A percentile compares a stretch with the other conserved stretches of the same genome.
Evolutionary conservation across 345 rosid species (phyloP).

Genomic region (Salix brachista): DNA sequence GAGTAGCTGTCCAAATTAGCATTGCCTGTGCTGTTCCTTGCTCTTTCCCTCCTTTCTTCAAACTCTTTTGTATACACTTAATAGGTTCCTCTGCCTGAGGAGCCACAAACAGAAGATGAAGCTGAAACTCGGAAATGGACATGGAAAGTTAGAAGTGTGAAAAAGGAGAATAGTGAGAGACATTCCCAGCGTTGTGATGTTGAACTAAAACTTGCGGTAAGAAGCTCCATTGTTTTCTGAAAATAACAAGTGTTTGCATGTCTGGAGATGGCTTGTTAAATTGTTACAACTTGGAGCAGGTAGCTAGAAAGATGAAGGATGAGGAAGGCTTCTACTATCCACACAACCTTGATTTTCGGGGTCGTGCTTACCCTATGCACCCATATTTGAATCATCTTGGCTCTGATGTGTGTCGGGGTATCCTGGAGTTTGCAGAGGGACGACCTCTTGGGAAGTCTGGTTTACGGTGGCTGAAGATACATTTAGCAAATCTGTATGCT

Average conservation of each 20-base stretch:
- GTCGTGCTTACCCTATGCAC: conserved; percentile 99
- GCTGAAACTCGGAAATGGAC: conserved; percentile 67
- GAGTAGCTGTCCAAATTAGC: background rate
- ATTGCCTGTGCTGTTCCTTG: background rate
- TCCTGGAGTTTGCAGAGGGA: conserved; percentile 94
- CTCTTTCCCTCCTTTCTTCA: background rate
- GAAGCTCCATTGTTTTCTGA: conserved; percentile 25
- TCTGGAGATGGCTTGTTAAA: conserved; percentile 13
- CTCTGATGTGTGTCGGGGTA: conserved; percentile 94
- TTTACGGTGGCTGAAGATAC: conserved; percentile 89
- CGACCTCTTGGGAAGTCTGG: conserved; percentile 84
- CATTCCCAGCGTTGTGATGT: conserved; percentile 91
- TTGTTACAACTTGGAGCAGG: conserved; percentile 47
- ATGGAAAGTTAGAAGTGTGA: conserved; percentile 64
- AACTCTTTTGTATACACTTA: background rate
- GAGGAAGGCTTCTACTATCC: conserved; percentile 96
- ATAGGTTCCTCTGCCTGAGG: conserved; percentile 72
- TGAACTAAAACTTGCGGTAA: conserved; percentile 93
- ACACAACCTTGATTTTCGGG: conserved; percentile 95
- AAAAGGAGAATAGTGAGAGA: conserved; percentile 77
- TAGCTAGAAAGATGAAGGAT: conserved; percentile 87
- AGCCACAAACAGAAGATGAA: conserved; percentile 70
- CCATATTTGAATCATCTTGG: conserved; percentile 98
- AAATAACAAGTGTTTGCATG: conserved; percentile 6
- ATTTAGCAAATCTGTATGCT: conserved; percentile 86